These are phyloP conservation scores for Tylopilus sp. DNA, from an alignment of 1,284 basidiomycete genomes.

Conservation along the genomic window DNA sequence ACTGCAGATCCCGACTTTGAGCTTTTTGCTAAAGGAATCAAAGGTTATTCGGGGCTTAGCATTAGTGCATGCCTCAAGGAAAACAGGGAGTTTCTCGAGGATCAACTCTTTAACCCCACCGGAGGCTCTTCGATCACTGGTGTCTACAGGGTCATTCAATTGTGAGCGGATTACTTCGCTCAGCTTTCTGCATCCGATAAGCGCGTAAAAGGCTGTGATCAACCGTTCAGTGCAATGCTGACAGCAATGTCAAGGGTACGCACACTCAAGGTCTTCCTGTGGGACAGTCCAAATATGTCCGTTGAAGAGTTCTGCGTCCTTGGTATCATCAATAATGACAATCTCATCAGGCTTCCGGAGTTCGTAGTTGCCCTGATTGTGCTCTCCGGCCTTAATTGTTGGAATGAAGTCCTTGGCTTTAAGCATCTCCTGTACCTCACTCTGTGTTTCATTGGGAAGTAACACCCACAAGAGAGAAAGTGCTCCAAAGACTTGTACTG, in stretches of 20 bases:
- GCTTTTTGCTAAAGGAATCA: background rate
- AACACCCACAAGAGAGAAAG: too few relatives aligned
- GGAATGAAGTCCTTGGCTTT: too few relatives aligned
- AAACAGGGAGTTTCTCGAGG: conserved; percentile 89
- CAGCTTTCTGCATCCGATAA: background rate
- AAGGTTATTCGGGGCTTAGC: background rate
- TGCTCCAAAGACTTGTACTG: too few relatives aligned
- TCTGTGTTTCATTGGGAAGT: too few relatives aligned
- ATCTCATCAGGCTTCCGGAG: background rate
- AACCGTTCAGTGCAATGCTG: background rate
- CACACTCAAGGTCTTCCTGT: background rate
- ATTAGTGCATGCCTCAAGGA: conserved; percentile 88
- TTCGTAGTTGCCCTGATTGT: background rate
- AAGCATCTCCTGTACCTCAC: too few relatives aligned
- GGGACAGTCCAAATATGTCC: background rate
- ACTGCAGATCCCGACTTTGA: conserved; percentile 11
- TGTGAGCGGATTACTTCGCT: background rate
- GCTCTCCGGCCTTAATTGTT: background rate
- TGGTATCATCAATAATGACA: background rate
- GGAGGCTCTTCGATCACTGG: conserved; percentile 41
- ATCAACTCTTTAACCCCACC: conserved; percentile 68
- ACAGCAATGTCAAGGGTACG: background rate
- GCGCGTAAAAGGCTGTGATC: background rate
- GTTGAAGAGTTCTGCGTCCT: background rate
- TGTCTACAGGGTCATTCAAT: background rate